Conservation (phyloP, 2,329 filamentous ascomycete species). For the Coleophoma eucalyptorum region DNA sequence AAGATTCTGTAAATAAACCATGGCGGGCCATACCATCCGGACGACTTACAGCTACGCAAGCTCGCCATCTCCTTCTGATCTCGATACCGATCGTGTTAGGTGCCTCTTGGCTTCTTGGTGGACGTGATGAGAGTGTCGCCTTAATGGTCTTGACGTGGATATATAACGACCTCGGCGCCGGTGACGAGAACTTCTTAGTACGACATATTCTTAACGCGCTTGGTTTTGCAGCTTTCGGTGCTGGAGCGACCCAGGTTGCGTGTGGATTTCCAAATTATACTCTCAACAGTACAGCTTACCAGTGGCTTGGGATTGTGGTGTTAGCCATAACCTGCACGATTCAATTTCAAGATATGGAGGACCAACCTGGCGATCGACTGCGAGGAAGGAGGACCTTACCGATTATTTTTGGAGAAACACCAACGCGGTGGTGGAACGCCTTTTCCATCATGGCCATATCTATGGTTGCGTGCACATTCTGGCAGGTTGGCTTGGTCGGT, state of each 20-base stretch:
- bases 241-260: not conserved
- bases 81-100: not conserved
- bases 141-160: constrained; percentile 2
- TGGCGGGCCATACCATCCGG: constrained; percentile 29
- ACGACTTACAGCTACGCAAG: constrained; percentile 21
- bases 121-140: not conserved
- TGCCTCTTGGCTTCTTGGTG: not conserved
- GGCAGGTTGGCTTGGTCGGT: not conserved
- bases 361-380: constrained; percentile 20
- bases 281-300: not conserved
- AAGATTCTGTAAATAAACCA: constrained; percentile 29
- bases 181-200: constrained; percentile 2
- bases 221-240: not conserved
- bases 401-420: constrained; percentile 14
- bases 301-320: constrained; percentile 5
- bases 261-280: not conserved
- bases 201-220: constrained; percentile 1
- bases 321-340: constrained; percentile 14
- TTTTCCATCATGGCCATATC: constrained; percentile 17
- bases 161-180: constrained; percentile 2
- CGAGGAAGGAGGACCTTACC: constrained; percentile 18
- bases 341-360: constrained; percentile 26
- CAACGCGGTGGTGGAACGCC: constrained; percentile 17
- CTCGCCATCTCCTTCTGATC: constrained; percentile 6
- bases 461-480: constrained; percentile 13